These are phyloP conservation scores for Euryodendron excelsum DNA, from an alignment of 148 eudicot genomes.

Conservation along the genomic window DNA sequence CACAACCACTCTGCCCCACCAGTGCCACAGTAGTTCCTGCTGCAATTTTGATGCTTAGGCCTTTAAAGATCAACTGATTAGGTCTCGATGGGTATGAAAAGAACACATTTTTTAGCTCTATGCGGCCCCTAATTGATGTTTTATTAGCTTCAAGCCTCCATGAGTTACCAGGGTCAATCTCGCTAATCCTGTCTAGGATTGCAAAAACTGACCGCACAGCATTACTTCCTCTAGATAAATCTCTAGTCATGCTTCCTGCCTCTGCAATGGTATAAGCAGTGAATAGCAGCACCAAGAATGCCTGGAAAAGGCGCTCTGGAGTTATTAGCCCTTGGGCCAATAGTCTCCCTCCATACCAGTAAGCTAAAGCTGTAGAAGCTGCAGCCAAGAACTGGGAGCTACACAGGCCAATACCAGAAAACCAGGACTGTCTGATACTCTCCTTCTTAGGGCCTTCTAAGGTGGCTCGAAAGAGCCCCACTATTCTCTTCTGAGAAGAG, in stretches of 20 bases:
- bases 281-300: constrained; percentile 39
- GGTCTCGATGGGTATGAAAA: constrained; percentile 52
- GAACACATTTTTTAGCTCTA: constrained; percentile 42
- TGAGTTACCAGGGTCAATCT: constrained; percentile 35
- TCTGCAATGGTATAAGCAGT: constrained; percentile 56
- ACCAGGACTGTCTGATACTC: constrained; percentile 47
- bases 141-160: constrained; percentile 15
- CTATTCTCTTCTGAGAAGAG: constrained; percentile 46
- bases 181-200: constrained; percentile 39
- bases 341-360: constrained; percentile 40
- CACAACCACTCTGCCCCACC: constrained; percentile 57
- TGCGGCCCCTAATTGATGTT: constrained; percentile 31
- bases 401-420: constrained; percentile 42
- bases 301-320: constrained; percentile 45
- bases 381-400: constrained; percentile 50
- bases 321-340: constrained; percentile 22
- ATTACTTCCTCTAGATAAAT: constrained; percentile 46
- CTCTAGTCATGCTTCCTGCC: constrained; percentile 59
- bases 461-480: constrained; percentile 36
- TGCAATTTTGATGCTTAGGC: constrained; percentile 36
- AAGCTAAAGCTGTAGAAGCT: constrained; percentile 53
- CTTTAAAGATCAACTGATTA: constrained; percentile 44
- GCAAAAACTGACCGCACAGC: constrained; percentile 49
- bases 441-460: constrained; percentile 46
- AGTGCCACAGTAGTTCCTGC: constrained; percentile 45